Evolutionary conservation across 106 monocot genomes (phyloP).

Genomic region (Alisma plantagoaquatica): DNA sequence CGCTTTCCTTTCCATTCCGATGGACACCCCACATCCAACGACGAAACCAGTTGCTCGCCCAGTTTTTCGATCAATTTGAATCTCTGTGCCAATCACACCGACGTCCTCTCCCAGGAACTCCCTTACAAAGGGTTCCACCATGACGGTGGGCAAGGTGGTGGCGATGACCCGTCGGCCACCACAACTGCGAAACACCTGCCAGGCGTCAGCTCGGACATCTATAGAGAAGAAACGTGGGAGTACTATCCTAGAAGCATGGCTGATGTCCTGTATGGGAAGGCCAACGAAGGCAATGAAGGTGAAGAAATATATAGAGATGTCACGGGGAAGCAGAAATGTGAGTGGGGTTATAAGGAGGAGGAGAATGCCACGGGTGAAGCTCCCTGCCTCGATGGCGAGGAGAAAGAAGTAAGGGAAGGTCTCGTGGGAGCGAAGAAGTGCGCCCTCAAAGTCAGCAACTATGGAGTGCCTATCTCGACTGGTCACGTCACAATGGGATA

Average conservation of each 20-base stretch:
- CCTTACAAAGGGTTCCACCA: conserved; percentile 70
- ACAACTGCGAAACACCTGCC: conserved; percentile 45
- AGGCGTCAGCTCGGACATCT: conserved; percentile 55
- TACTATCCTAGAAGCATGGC: conserved; percentile 50
- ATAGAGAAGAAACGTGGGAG: conserved; percentile 76
- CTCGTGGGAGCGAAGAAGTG: conserved; percentile 58
- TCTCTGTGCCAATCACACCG: conserved; percentile 71
- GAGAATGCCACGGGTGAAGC: conserved; percentile 43
- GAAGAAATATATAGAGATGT: conserved; percentile 53
- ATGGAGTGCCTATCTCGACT: conserved; percentile 24
- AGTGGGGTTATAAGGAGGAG: conserved; percentile 59
- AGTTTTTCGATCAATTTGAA: conserved; percentile 44
- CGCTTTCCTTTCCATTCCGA: conserved; percentile 38
- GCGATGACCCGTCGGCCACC: conserved; percentile 56
- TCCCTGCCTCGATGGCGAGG: conserved; percentile 71
- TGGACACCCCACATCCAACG: conserved; percentile 37
- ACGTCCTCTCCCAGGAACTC: conserved; percentile 60
- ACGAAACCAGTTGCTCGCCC: conserved; percentile 49
- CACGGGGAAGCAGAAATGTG: conserved; percentile 39
- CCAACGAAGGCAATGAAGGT: conserved; percentile 51
- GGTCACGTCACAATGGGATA: conserved; percentile 24
- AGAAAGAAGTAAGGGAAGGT: conserved; percentile 96
- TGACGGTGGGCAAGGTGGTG: conserved; percentile 72
- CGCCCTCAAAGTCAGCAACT: conserved; percentile 83
- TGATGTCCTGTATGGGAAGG: conserved; percentile 41